A percentile compares a stretch with the other conserved stretches of the same genome.
phyloP scores from a whole-genome alignment of 176 grass and related monocot genomes.

The Chrysopogon serrulatus region DNA sequence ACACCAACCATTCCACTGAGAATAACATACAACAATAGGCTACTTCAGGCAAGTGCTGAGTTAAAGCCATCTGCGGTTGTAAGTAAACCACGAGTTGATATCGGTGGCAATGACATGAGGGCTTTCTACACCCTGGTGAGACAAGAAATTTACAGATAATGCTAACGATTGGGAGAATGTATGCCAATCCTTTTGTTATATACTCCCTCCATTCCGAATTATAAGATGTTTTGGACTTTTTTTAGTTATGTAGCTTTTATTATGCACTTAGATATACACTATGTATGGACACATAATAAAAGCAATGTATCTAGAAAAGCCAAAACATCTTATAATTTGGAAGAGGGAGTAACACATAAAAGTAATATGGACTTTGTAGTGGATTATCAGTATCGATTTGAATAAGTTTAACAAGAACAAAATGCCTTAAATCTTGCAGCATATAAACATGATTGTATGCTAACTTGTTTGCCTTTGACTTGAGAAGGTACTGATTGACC shows the following conservation, averaged over 20 bases:
- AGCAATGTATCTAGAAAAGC: no score
- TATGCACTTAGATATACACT: no score
- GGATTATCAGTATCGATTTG: background rate
- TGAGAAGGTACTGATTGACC: constrained; percentile 72
- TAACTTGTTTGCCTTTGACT: constrained; percentile 14
- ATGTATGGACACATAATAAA: no score
- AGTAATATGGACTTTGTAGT: background rate
- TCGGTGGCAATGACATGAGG: constrained; percentile 57
- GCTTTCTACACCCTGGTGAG: constrained; percentile 80
- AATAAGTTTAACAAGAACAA: background rate
- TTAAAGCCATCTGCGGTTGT: constrained; percentile 53
- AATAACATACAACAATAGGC: constrained; percentile 49
- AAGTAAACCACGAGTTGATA: constrained; percentile 51
- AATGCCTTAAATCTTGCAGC: background rate
- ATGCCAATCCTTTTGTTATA: background rate
- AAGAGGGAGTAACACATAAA: background rate
- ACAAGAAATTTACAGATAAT: background rate
- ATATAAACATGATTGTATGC: background rate
- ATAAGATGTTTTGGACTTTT: no score
- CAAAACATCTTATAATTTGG: no score
- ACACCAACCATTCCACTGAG: constrained; percentile 38
- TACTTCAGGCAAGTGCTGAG: constrained; percentile 46
- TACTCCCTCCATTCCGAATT: no score
- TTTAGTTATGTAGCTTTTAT: no score
- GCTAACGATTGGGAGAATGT: background rate